Conservation (phyloP, 495 filamentous ascomycete species). For the Aspergillus avenaceus region DNA sequence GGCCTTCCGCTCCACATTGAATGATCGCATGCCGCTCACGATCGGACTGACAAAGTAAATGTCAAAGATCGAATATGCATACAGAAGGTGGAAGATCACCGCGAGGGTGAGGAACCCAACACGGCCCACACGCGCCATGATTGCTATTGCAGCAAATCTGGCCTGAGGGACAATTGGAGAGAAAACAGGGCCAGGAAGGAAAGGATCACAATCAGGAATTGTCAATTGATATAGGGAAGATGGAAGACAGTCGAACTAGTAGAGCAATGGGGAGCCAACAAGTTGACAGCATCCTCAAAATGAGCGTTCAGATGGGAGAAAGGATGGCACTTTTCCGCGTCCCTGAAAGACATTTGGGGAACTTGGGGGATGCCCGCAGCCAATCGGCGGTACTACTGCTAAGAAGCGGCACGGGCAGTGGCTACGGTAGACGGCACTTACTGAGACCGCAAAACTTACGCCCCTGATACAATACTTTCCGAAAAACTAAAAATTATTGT, state of each 20-base stretch:
- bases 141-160: constrained; percentile 12
- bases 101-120: constrained; percentile 88
- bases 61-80: constrained; percentile 96
- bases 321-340: constrained; percentile 10
- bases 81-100: constrained; percentile 89
- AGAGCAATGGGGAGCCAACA: constrained; percentile 15
- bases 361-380: constrained; percentile 26
- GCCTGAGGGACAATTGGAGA: constrained; percentile 3
- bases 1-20: constrained; percentile 59
- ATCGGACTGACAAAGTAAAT: constrained; percentile 99
- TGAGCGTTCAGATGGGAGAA: not conserved
- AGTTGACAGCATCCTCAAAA: constrained; percentile 10
- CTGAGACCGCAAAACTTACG: not conserved
- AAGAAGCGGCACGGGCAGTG: constrained; percentile 22
- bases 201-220: not conserved
- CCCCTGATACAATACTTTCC: too few relatives aligned
- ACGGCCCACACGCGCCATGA: constrained; percentile 78
- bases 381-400: constrained; percentile 24
- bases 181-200: not conserved
- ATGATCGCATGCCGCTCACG: constrained; percentile 88
- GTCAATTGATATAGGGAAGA: not conserved
- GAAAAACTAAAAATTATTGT: too few relatives aligned
- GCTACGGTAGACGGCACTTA: constrained; percentile 5
- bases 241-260: constrained; percentile 4
- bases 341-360: constrained; percentile 16